phyloP scores from a whole-genome alignment of 192 early-diverging fungal species.

The Podila minutissima region DNA sequence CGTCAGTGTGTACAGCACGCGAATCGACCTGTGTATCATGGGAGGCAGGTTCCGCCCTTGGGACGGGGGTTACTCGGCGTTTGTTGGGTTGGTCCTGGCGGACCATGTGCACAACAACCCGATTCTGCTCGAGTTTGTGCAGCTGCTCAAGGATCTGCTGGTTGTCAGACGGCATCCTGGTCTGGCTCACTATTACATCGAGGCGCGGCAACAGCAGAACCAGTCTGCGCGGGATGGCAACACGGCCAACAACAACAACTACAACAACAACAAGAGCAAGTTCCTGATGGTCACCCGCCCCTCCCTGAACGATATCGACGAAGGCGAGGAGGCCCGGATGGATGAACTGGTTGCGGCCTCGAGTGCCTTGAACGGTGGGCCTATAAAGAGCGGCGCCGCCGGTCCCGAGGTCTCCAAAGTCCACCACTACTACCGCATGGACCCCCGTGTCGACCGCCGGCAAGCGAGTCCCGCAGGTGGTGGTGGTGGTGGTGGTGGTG shows the following conservation, averaged over 20 bases:
- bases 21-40: conserved; percentile 47
- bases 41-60: conserved; percentile 46
- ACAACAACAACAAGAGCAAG: conserved; percentile 2
- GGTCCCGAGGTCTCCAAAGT: conserved; percentile 30
- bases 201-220: neutral
- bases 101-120: conserved; percentile 47
- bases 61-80: conserved; percentile 49
- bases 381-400: conserved; percentile 10
- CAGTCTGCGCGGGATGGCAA: neutral
- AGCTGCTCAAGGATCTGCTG: conserved; percentile 38
- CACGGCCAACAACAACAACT: neutral
- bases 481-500: neutral
- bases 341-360: conserved; percentile 19
- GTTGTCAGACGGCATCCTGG: conserved; percentile 12
- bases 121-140: conserved; percentile 45
- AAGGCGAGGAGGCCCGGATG: conserved; percentile 41
- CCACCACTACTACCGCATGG: conserved; percentile 41
- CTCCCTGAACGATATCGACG: conserved; percentile 26
- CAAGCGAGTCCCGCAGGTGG: neutral
- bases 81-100: conserved; percentile 44
- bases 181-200: conserved; percentile 24
- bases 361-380: neutral
- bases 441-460: conserved; percentile 27
- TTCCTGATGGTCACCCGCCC: neutral
- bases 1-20: conserved; percentile 31